Evolutionary conservation across 1,284 basidiomycete species (phyloP).

Genomic region (Cryptococcus maquisensis): DNA sequence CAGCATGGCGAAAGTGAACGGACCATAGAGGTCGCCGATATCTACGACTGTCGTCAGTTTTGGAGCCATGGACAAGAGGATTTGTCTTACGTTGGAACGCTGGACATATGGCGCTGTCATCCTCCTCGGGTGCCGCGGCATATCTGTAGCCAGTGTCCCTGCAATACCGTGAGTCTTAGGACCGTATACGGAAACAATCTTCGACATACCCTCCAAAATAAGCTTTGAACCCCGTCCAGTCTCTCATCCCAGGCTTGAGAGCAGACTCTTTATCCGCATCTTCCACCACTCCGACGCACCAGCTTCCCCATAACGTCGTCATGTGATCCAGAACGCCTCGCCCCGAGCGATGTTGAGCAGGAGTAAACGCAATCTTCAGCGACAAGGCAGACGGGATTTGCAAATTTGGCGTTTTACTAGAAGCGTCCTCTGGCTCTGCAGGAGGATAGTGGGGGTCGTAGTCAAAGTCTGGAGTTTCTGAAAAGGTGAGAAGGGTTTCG

Average conservation of each 20-base stretch:
- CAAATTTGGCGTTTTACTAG: neutral
- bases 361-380: slow-evolving; percentile 45
- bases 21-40: slow-evolving; percentile 42
- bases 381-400: slow-evolving; percentile 15
- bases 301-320: slow-evolving; percentile 47
- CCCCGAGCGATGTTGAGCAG: slow-evolving; percentile 47
- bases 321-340: slow-evolving; percentile 46
- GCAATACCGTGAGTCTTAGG: neutral
- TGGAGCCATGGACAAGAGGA: neutral
- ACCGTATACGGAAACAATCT: neutral
- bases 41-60: slow-evolving; percentile 18
- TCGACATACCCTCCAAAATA: slow-evolving; percentile 45
- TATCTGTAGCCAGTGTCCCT: slow-evolving; percentile 50
- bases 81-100: slow-evolving; percentile 38
- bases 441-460: slow-evolving; percentile 1
- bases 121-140: slow-evolving; percentile 39
- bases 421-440: neutral
- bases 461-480: slow-evolving; percentile 7
- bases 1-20: slow-evolving; percentile 40
- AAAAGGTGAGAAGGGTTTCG: slow-evolving; percentile 40
- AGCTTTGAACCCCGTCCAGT: slow-evolving; percentile 40
- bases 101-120: slow-evolving; percentile 42
- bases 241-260: slow-evolving; percentile 23
- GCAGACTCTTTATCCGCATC: slow-evolving; percentile 14
- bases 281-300: slow-evolving; percentile 43